phyloP scores from a whole-genome alignment of 805 yeast genomes.

The Teunomyces aglyptinius region DNA sequence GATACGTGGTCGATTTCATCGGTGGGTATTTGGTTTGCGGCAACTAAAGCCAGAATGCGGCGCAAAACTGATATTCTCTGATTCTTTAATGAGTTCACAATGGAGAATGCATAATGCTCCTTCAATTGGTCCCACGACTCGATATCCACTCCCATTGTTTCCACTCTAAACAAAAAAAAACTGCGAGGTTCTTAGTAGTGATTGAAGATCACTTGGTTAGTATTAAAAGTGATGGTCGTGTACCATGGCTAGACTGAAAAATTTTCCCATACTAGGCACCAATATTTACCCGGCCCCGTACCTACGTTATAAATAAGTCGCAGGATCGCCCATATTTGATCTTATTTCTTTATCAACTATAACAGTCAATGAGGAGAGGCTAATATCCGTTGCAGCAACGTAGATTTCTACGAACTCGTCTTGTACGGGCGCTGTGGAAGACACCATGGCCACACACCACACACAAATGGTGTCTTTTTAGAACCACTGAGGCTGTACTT shows the following conservation, averaged over 20 bases:
- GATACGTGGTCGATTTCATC: conserved; percentile 22
- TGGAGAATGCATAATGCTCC: conserved; percentile 17
- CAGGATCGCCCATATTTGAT: not conserved
- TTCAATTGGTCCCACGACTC: conserved; percentile 22
- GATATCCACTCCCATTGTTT: conserved; percentile 3
- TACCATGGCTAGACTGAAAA: conserved; percentile 7
- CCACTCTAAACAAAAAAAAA: not conserved
- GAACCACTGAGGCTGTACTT: conserved; percentile 35
- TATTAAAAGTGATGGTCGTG: conserved; percentile 2
- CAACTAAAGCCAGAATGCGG: conserved; percentile 18
- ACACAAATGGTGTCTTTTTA: conserved; percentile 40
- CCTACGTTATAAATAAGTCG: not conserved
- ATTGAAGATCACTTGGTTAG: not conserved
- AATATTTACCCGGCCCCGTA: not conserved
- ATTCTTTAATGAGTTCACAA: conserved; percentile 36
- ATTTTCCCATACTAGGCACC: not conserved
- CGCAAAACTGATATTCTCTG: conserved; percentile 34
- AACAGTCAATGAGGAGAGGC: conserved; percentile 57
- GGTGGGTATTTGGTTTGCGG: conserved; percentile 5
- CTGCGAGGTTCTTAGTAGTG: not conserved
- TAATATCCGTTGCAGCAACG: conserved; percentile 40
- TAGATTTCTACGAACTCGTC: conserved; percentile 12
- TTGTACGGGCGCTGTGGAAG: conserved; percentile 51
- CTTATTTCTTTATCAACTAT: conserved; percentile 47
- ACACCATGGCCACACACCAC: conserved; percentile 54